phyloP scores from a whole-genome alignment of 1,284 basidiomycete species.

The Paramarasmius palmivorus region DNA sequence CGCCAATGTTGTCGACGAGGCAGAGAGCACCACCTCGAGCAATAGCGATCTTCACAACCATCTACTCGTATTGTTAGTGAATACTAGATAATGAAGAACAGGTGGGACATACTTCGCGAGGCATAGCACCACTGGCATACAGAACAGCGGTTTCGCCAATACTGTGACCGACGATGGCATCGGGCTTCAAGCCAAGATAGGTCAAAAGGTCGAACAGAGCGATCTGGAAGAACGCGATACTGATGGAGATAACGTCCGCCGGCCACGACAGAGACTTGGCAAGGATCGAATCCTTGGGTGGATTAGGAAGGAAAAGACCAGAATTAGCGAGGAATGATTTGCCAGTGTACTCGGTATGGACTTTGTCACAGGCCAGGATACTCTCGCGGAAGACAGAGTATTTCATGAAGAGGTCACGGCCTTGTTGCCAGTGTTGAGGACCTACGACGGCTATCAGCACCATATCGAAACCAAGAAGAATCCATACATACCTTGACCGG shows the following conservation, averaged over 20 bases:
- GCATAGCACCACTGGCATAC: slow-evolving; percentile 1
- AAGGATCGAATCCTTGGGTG: neutral
- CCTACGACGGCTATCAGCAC: neutral
- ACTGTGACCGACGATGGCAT: slow-evolving; percentile 2
- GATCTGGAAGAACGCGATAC: slow-evolving; percentile 4
- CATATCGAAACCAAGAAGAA: neutral
- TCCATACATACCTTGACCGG: slow-evolving; percentile 1
- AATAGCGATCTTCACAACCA: slow-evolving; percentile 3
- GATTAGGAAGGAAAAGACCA: slow-evolving; percentile 3
- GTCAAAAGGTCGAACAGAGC: neutral
- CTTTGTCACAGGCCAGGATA: neutral
- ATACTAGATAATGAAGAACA: neutral
- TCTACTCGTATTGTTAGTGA: neutral
- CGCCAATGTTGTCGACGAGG: neutral
- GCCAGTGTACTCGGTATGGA: slow-evolving; percentile 1
- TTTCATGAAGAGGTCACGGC: neutral
- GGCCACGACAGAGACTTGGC: slow-evolving; percentile 2
- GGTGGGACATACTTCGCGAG: neutral
- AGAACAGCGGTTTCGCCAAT: slow-evolving; percentile 2
- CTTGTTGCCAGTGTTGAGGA: slow-evolving; percentile 4
- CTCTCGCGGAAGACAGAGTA: slow-evolving; percentile 2
- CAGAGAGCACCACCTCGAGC: slow-evolving; percentile 3
- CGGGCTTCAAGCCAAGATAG: neutral
- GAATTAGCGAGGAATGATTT: neutral
- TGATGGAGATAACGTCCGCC: neutral